A percentile compares a stretch with the other conserved stretches of the same genome.
These are phyloP conservation scores for Jamesozyma gamospora DNA, from an alignment of 805 yeast species.

Conservation along the genomic window DNA sequence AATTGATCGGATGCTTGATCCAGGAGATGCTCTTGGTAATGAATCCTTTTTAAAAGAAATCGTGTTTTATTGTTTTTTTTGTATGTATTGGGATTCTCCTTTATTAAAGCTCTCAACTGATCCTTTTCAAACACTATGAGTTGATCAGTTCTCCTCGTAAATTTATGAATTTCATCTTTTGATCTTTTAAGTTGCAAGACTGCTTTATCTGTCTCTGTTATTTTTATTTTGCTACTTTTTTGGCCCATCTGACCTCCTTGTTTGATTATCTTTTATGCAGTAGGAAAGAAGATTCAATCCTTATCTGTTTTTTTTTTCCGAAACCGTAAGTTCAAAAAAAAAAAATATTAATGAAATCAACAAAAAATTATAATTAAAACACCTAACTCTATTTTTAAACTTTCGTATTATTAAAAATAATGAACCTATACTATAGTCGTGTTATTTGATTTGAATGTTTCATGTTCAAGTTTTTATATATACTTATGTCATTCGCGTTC, in stretches of 20 bases:
- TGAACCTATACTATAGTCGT: too few species aligned
- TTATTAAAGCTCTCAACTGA: slow-evolving; percentile 24
- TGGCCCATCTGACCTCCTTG: slow-evolving; percentile 31
- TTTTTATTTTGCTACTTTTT: slow-evolving; percentile 40
- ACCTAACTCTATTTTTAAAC: too few species aligned
- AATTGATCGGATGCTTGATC: slow-evolving; percentile 67
- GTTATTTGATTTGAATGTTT: too few species aligned
- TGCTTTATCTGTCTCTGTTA: slow-evolving; percentile 80
- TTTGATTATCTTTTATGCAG: too few species aligned
- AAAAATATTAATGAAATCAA: too few species aligned
- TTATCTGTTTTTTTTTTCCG: too few species aligned
- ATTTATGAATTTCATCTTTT: slow-evolving; percentile 72
- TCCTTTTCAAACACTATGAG: slow-evolving; percentile 52
- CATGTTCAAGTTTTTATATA: too few species aligned
- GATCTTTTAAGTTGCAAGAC: slow-evolving; percentile 79
- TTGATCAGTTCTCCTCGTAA: slow-evolving; percentile 42
- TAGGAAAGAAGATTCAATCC: too few species aligned
- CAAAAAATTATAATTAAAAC: too few species aligned
- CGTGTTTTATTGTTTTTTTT: slow-evolving; percentile 46
- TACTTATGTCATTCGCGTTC: too few species aligned
- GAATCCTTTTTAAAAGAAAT: slow-evolving; percentile 60
- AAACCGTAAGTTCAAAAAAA: too few species aligned
- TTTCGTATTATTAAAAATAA: too few species aligned
- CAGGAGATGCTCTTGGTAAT: slow-evolving; percentile 70
- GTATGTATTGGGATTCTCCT: slow-evolving; percentile 35